phyloP scores from a whole-genome alignment of 2,329 filamentous ascomycete species.

The Penicillium sp. region DNA sequence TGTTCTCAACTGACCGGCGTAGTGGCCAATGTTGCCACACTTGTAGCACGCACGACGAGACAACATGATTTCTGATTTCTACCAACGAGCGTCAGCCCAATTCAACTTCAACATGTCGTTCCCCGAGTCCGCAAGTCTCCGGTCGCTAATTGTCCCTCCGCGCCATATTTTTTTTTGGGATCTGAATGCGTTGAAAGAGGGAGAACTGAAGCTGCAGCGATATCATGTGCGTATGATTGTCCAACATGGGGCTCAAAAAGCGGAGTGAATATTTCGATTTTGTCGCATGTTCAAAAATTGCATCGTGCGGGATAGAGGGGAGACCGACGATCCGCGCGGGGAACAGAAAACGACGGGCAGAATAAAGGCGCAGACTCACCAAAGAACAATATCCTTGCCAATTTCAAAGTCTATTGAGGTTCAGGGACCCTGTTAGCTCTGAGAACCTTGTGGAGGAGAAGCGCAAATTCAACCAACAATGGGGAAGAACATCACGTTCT shows the following conservation, averaged over 20 bases:
- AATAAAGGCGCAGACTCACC: conserved; percentile 27
- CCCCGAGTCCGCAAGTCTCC: not conserved
- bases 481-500: conserved; percentile 20
- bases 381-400: conserved; percentile 11
- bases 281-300: not conserved
- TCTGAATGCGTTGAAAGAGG: not conserved
- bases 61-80: conserved; percentile 65
- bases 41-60: conserved; percentile 81
- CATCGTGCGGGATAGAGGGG: conserved; percentile 10
- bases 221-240: not conserved
- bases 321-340: conserved; percentile 11
- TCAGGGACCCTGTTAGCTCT: conserved; percentile 21
- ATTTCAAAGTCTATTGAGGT: conserved; percentile 15
- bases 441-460: conserved; percentile 34
- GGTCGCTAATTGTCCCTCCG: not conserved
- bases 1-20: conserved; percentile 45
- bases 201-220: not conserved
- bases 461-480: not conserved
- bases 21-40: conserved; percentile 75
- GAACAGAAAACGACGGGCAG: not conserved
- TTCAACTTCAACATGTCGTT: not conserved
- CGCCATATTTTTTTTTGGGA: not conserved
- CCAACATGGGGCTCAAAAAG: not conserved
- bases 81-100: conserved; percentile 17
- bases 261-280: not conserved